A percentile compares a stretch with the other conserved stretches of the same genome.
These are phyloP conservation scores for Monosporozyma yasuniensis DNA, from an alignment of 805 yeast species.

Conservation along the genomic window DNA sequence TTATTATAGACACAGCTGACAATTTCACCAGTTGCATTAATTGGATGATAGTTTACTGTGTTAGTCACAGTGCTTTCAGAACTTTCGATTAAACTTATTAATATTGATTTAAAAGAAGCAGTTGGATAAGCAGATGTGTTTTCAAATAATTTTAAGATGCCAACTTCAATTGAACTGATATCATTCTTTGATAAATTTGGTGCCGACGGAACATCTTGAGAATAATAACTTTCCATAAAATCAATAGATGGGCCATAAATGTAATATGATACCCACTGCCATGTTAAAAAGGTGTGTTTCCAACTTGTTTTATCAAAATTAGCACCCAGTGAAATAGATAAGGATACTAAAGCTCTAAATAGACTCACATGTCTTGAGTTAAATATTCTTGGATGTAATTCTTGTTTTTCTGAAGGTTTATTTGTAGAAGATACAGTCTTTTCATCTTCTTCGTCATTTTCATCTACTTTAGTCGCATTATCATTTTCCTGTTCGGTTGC, in stretches of 20 bases:
- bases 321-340: conserved; percentile 78
- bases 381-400: conserved; percentile 36
- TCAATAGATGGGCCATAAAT: conserved; percentile 50
- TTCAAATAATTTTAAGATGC: conserved; percentile 54
- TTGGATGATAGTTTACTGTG: conserved; percentile 17
- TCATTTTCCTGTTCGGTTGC: conserved; percentile 10
- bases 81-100: conserved; percentile 33
- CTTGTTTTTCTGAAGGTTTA: conserved; percentile 7
- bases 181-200: conserved; percentile 40
- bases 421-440: background rate
- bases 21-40: conserved; percentile 15
- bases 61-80: conserved; percentile 16
- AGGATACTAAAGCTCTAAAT: conserved; percentile 65
- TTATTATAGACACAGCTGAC: conserved; percentile 44
- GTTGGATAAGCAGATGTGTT: conserved; percentile 49
- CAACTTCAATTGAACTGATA: conserved; percentile 41
- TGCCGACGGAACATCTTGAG: conserved; percentile 35
- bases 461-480: conserved; percentile 14
- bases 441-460: background rate
- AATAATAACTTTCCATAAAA: conserved; percentile 26
- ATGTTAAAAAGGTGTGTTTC: conserved; percentile 49
- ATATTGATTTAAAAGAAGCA: conserved; percentile 40
- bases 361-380: conserved; percentile 66
- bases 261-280: conserved; percentile 73
- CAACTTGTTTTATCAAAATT: conserved; percentile 53